Evolutionary conservation across 108 stramenopile genomes (phyloP).

Genomic region (Nitzschia palea): DNA sequence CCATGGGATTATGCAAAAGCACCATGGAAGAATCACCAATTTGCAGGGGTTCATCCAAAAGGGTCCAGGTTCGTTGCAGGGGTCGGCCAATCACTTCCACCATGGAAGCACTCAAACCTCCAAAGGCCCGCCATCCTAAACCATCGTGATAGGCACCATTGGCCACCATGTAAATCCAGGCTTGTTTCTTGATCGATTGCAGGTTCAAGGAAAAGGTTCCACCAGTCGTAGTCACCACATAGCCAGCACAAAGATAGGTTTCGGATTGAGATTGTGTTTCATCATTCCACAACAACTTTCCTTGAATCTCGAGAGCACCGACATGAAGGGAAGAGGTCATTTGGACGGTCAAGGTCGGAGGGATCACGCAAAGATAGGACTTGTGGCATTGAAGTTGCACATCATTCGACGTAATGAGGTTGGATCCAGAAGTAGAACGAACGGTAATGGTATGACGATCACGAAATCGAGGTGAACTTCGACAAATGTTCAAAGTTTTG

Average conservation of each 20-base stretch:
- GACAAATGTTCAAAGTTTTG: conserved; percentile 14
- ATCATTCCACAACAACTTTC: conserved; percentile 47
- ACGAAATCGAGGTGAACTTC: neutral
- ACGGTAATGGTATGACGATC: neutral
- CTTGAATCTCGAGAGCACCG: conserved; percentile 47
- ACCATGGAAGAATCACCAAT: conserved; percentile 29
- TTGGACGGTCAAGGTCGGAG: conserved; percentile 27
- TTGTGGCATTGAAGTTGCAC: conserved; percentile 21
- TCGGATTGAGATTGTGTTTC: conserved; percentile 18
- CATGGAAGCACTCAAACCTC: conserved; percentile 18
- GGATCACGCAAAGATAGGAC: conserved; percentile 42
- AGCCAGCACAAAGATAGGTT: conserved; percentile 55
- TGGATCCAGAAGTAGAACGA: neutral
- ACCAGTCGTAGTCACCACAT: conserved; percentile 40
- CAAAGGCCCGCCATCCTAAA: conserved; percentile 42
- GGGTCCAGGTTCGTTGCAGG: conserved; percentile 50
- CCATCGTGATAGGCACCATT: conserved; percentile 48
- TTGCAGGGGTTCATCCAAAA: conserved; percentile 34
- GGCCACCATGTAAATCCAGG: conserved; percentile 57
- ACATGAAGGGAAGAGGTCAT: conserved; percentile 44
- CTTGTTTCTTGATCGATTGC: conserved; percentile 19
- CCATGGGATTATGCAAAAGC: conserved; percentile 47
- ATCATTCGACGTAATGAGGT: conserved; percentile 2
- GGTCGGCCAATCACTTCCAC: conserved; percentile 36
- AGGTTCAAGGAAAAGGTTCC: conserved; percentile 42